phyloP scores from a whole-genome alignment of 805 yeast species.

The Candida piceae region DNA sequence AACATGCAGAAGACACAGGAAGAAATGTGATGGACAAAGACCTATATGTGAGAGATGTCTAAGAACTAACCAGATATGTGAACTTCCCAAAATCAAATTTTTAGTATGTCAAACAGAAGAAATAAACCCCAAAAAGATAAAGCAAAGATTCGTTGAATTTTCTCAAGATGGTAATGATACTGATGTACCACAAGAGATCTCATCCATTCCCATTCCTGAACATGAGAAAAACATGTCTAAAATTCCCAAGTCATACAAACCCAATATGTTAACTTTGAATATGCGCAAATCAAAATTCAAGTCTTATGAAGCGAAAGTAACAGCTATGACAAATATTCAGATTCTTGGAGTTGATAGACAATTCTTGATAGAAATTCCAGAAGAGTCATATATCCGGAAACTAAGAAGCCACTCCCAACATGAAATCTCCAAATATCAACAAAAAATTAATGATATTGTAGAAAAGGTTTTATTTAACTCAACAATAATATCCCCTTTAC shows the following conservation, averaged over 20 bases:
- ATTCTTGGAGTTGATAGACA: background rate
- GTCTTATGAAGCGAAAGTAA: background rate
- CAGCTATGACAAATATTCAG: background rate
- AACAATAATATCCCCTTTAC: background rate
- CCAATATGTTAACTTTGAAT: slow-evolving; percentile 3
- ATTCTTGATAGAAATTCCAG: slow-evolving; percentile 3
- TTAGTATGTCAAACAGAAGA: slow-evolving; percentile 3
- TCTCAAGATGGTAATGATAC: background rate
- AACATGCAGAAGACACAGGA: slow-evolving; percentile 6
- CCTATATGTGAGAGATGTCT: slow-evolving; percentile 9
- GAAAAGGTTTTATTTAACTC: slow-evolving; percentile 1
- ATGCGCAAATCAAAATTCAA: slow-evolving; percentile 3
- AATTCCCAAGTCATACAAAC: background rate
- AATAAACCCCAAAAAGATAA: background rate
- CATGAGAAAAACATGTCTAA: background rate
- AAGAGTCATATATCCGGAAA: slow-evolving; percentile 2
- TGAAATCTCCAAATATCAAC: slow-evolving; percentile 2
- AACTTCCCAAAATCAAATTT: slow-evolving; percentile 6
- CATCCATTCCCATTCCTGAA: background rate
- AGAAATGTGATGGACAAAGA: slow-evolving; percentile 10
- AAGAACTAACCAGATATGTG: slow-evolving; percentile 3
- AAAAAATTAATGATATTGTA: slow-evolving; percentile 3
- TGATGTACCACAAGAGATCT: background rate
- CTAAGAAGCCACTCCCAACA: slow-evolving; percentile 1
- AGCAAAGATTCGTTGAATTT: slow-evolving; percentile 1